Evolutionary conservation across 352 stramenopile genomes (phyloP).

Genomic region (Globisporangium lucens): DNA sequence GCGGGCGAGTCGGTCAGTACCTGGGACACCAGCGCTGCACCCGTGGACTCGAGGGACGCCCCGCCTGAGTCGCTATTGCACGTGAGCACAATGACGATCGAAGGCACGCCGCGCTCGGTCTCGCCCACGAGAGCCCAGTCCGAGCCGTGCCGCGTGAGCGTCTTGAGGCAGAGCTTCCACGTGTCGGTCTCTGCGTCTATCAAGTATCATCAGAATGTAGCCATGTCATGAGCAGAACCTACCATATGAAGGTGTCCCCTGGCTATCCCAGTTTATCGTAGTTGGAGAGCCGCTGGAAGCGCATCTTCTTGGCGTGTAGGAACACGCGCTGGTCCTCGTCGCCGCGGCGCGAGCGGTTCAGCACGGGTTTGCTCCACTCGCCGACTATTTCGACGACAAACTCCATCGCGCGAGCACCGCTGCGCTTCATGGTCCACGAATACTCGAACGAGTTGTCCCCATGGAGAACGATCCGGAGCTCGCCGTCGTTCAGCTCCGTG

Average conservation of each 20-base stretch:
- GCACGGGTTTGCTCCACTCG: slow-evolving; percentile 61
- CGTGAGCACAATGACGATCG: slow-evolving; percentile 60
- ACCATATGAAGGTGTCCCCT: not conserved
- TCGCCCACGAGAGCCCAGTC: slow-evolving; percentile 68
- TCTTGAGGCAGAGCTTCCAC: slow-evolving; percentile 70
- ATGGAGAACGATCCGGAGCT: slow-evolving; percentile 52
- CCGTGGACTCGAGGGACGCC: slow-evolving; percentile 47
- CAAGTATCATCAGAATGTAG: not conserved
- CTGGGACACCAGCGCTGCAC: slow-evolving; percentile 32
- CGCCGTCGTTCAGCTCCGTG: slow-evolving; percentile 30
- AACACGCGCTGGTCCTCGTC: slow-evolving; percentile 74
- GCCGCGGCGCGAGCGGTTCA: slow-evolving; percentile 72
- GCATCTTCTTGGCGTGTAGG: slow-evolving; percentile 48
- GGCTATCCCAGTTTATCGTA: slow-evolving; percentile 36
- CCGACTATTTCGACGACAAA: slow-evolving; percentile 67
- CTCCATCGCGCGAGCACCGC: slow-evolving; percentile 56
- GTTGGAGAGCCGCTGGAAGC: slow-evolving; percentile 73
- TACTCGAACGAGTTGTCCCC: slow-evolving; percentile 86
- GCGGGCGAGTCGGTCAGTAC: slow-evolving; percentile 69
- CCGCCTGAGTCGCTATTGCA: slow-evolving; percentile 19
- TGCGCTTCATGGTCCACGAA: slow-evolving; percentile 57
- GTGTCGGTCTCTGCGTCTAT: slow-evolving; percentile 46
- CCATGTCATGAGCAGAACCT: not conserved
- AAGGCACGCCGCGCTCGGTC: slow-evolving; percentile 61
- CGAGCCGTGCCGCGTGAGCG: slow-evolving; percentile 65